Percentiles rank a stretch among this genome's conserved stretches.
phyloP scores from a whole-genome alignment of 306 rosid genomes.

The Sicyos edulis region DNA sequence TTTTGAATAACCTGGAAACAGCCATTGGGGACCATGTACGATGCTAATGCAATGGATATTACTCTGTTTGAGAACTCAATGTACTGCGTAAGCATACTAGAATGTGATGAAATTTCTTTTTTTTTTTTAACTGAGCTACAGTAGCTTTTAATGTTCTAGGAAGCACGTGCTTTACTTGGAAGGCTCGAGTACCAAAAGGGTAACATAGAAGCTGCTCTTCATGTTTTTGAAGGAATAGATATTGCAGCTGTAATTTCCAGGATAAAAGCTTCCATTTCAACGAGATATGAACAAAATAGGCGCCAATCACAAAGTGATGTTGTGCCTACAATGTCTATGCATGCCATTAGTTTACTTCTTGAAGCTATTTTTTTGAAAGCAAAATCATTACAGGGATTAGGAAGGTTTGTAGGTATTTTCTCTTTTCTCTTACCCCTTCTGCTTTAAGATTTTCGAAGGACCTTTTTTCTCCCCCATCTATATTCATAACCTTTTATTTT shows the following conservation, averaged over 20 bases:
- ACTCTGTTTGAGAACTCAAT: not conserved
- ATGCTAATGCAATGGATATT: not conserved
- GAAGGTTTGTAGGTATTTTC: conserved; percentile 71
- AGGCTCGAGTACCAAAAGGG: conserved; percentile 92
- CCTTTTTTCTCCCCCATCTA: not conserved
- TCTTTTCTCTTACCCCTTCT: conserved; percentile 9
- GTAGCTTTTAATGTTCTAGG: conserved; percentile 37
- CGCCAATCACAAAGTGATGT: conserved; percentile 51
- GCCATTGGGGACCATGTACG: not conserved
- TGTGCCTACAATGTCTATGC: conserved; percentile 68
- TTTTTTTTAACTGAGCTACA: conserved; percentile 22
- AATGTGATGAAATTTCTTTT: not conserved
- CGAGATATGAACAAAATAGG: conserved; percentile 47
- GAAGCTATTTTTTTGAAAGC: conserved; percentile 89
- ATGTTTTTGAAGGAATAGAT: conserved; percentile 92
- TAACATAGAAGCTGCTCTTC: conserved; percentile 80
- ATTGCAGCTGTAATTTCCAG: conserved; percentile 62
- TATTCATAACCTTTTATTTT: not conserved
- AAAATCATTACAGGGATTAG: conserved; percentile 64
- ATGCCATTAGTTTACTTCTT: conserved; percentile 79
- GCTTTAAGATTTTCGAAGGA: conserved; percentile 5
- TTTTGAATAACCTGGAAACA: not conserved
- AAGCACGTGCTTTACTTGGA: conserved; percentile 94
- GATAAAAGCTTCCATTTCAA: conserved; percentile 59
- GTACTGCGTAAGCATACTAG: not conserved